Base-by-base conservation (phyloP, 495 filamentous ascomycete genomes). In the Staphylotrichum tortipilum region DNA sequence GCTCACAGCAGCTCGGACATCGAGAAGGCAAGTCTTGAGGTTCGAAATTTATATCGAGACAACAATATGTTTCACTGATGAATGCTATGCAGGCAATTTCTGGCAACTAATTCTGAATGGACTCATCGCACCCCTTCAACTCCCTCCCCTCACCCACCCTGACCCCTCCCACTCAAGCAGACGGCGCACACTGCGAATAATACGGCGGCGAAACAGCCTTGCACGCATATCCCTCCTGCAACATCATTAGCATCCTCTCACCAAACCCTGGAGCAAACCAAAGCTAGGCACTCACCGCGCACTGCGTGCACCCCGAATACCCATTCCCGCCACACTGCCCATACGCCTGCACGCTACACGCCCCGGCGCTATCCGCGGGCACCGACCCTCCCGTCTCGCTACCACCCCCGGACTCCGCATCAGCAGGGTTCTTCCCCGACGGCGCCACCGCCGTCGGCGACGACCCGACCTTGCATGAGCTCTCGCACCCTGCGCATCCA, bases 311-410 rank as follows among this genome's bases (percentile, higher is more conserved):
- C 1, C 70, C 70, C 0, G 60, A 51, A 30, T 58, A 74, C 6
- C 67, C 71, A 26, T 33, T 62, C 0, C 73, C 73, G 17, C 71
- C 73, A 42, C 73, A 75, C 53, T 75, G 73, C n/a, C 52, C 59
- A 35, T 69, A 75, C 29, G 63, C 54, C 15, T 60, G 41, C 10
- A 63, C 61, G 0, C 57, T 55, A 19, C 70, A 73, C 7, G 53
- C 62, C 9, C 30, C 26, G 36, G 15, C 26, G 40, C 14, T 60
- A n/a, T 11, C 12, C 39, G 31, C 34, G 7, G 47, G 26, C 17
- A 36, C 49, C 8, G 52, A 30, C 11, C 33, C n/a, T n/a, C n/a
- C n/a, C n/a, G n/a, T n/a, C n/a, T n/a, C n/a, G n/a, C n/a, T n/a
- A n/a, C n/a, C 36, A n/a, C 56, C 29, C 10, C 47, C 26, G 15